These are phyloP conservation scores for Thozetella sp. DNA, from an alignment of 495 filamentous ascomycete species.

Conservation along the genomic window DNA sequence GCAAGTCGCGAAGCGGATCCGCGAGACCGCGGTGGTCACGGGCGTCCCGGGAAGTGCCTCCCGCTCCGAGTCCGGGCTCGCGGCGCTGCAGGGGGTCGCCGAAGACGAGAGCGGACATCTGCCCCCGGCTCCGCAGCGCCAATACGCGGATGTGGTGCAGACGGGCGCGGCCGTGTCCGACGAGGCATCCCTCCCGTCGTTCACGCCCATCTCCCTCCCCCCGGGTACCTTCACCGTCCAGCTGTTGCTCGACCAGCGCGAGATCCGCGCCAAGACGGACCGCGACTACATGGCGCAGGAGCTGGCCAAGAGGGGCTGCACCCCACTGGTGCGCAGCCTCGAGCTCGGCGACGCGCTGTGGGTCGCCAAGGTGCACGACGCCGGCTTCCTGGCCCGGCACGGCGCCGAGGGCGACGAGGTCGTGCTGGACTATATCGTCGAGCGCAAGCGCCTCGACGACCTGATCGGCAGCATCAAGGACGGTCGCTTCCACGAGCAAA, in stretches of 20 bases:
- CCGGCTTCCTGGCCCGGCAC: constrained; percentile 52
- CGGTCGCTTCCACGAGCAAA: constrained; percentile 83
- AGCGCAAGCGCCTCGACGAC: constrained; percentile 83
- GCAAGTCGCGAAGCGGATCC: constrained; percentile 73
- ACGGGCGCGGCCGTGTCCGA: constrained; percentile 32
- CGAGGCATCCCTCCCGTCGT: constrained; percentile 43
- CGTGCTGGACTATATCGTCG: constrained; percentile 79
- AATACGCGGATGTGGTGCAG: constrained; percentile 38
- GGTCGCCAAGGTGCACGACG: constrained; percentile 73
- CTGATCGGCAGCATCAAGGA: constrained; percentile 80
- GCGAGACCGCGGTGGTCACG: constrained; percentile 36
- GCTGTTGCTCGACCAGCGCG: constrained; percentile 75
- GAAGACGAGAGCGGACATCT: constrained; percentile 10
- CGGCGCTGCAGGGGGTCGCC: background rate
- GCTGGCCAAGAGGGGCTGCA: constrained; percentile 67
- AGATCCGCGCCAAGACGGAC: constrained; percentile 76
- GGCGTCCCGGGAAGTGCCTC: background rate
- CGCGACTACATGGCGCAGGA: constrained; percentile 78
- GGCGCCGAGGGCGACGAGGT: constrained; percentile 75
- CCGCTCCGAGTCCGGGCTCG: background rate
- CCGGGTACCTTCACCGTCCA: constrained; percentile 72
- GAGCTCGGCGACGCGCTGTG: constrained; percentile 80
- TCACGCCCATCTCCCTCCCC: constrained; percentile 60
- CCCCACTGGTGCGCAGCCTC: constrained; percentile 64
- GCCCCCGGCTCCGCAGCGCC: constrained; percentile 10